Evolutionary conservation across 257 asterid genomes (phyloP).

Genomic region (Ocimum tenuiflorum): DNA sequence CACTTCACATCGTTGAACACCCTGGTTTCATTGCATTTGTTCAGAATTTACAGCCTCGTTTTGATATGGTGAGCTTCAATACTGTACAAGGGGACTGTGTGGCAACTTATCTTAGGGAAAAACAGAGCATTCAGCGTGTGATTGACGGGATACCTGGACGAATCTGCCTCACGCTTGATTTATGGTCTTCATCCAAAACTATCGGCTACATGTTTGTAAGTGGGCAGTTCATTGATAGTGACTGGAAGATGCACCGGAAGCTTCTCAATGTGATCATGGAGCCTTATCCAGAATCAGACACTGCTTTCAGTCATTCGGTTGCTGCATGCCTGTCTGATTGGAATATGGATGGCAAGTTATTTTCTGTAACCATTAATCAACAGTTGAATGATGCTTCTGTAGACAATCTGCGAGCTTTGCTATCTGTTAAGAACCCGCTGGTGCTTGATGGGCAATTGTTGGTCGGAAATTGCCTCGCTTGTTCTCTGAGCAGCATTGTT

Average conservation of each 20-base stretch:
- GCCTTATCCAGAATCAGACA: conserved; percentile 57
- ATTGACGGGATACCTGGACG: conserved; percentile 59
- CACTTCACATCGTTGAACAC: conserved; percentile 64
- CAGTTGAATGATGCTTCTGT: too few species aligned
- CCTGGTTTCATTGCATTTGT: conserved; percentile 53
- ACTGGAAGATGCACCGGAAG: conserved; percentile 69
- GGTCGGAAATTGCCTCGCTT: conserved; percentile 57
- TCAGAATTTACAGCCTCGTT: conserved; percentile 57
- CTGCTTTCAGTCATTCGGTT: conserved; percentile 43
- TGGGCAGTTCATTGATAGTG: conserved; percentile 65
- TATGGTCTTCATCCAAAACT: conserved; percentile 56
- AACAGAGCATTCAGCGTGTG: conserved; percentile 58
- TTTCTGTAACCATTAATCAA: conserved; percentile 44
- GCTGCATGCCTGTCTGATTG: conserved; percentile 63
- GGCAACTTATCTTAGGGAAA: conserved; percentile 48
- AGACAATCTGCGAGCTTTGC: conserved; percentile 43
- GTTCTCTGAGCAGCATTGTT: conserved; percentile 53
- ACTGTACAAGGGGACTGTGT: conserved; percentile 44
- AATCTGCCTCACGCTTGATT: conserved; percentile 54
- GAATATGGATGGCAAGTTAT: conserved; percentile 47
- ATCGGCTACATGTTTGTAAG: conserved; percentile 44
- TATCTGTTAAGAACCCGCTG: conserved; percentile 40
- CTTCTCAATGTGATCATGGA: conserved; percentile 43
- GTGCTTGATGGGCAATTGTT: conserved; percentile 65
- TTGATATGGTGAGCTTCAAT: conserved; percentile 29